Evolutionary conservation across 2,329 filamentous ascomycete genomes (phyloP).

Genomic region (Aureobasidium leucospermi): DNA sequence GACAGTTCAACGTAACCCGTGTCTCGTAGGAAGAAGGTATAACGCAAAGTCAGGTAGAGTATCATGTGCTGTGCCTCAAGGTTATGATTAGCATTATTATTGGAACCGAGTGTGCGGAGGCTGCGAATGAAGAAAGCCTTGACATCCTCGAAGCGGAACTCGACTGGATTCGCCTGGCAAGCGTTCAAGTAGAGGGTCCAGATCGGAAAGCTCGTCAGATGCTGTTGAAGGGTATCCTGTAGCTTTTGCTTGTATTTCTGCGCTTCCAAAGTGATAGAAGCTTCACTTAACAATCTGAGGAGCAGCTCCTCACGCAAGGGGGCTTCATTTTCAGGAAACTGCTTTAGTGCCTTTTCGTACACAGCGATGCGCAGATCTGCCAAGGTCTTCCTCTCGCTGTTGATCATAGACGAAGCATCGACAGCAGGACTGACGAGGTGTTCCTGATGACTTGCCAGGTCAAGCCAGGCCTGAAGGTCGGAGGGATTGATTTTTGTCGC

Average conservation of each 20-base stretch:
- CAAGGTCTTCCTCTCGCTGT: constrained; percentile 59
- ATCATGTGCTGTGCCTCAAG: constrained; percentile 36
- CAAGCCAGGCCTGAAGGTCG: constrained; percentile 67
- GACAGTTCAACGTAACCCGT: constrained; percentile 72
- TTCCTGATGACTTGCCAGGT: constrained; percentile 73
- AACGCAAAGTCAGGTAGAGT: constrained; percentile 65
- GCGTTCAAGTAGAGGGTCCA: constrained; percentile 71
- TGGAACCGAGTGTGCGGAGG: constrained; percentile 28
- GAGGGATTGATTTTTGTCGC: constrained; percentile 58
- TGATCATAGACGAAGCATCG: constrained; percentile 42
- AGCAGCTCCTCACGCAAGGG: constrained; percentile 54
- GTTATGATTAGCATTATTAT: background rate
- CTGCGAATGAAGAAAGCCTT: constrained; percentile 54
- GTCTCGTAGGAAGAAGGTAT: constrained; percentile 68
- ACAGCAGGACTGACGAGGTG: constrained; percentile 48
- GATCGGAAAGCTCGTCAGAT: constrained; percentile 53
- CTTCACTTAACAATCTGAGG: constrained; percentile 65
- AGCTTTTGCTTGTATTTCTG: constrained; percentile 57
- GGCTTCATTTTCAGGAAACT: constrained; percentile 37
- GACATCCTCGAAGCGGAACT: constrained; percentile 61
- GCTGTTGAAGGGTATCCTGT: constrained; percentile 51
- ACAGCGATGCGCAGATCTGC: constrained; percentile 75
- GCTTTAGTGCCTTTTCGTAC: constrained; percentile 66
- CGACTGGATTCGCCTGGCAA: constrained; percentile 57
- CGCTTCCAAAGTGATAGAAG: constrained; percentile 63